A percentile compares a stretch with the other conserved stretches of the same genome.
phyloP scores from a whole-genome alignment of 345 rosid species.

The Lenwebbia sp. region DNA sequence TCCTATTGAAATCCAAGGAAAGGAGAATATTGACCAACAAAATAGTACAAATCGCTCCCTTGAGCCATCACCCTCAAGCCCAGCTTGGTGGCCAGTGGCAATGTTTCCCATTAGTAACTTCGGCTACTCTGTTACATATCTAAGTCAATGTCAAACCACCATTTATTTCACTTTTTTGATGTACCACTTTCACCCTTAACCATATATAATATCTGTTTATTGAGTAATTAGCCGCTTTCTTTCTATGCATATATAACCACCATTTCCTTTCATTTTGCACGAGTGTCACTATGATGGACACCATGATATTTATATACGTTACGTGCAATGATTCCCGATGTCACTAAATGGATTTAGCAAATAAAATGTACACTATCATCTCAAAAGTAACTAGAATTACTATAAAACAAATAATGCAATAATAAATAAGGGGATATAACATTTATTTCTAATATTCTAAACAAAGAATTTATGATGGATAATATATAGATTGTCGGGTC shows the following conservation, averaged over 20 bases:
- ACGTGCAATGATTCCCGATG: background rate
- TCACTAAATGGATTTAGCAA: background rate
- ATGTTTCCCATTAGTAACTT: background rate
- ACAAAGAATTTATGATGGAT: background rate
- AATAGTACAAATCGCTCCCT: background rate
- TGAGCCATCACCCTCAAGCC: background rate
- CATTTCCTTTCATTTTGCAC: background rate
- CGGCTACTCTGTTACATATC: background rate
- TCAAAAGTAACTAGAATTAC: background rate
- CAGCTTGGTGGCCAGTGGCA: background rate
- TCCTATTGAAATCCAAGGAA: background rate
- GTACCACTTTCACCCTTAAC: too few species aligned
- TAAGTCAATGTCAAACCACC: background rate
- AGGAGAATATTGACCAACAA: background rate
- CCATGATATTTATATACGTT: too few species aligned
- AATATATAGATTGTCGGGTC: background rate
- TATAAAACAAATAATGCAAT: background rate
- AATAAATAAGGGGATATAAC: background rate
- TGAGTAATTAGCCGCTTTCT: background rate
- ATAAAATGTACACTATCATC: background rate
- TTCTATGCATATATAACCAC: rapidly evolving
- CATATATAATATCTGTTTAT: too few species aligned
- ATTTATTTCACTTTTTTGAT: background rate
- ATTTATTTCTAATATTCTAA: background rate
- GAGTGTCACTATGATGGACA: background rate